phyloP scores from a whole-genome alignment of 805 yeast species.

The Cyberlindnera subsufficiens region DNA sequence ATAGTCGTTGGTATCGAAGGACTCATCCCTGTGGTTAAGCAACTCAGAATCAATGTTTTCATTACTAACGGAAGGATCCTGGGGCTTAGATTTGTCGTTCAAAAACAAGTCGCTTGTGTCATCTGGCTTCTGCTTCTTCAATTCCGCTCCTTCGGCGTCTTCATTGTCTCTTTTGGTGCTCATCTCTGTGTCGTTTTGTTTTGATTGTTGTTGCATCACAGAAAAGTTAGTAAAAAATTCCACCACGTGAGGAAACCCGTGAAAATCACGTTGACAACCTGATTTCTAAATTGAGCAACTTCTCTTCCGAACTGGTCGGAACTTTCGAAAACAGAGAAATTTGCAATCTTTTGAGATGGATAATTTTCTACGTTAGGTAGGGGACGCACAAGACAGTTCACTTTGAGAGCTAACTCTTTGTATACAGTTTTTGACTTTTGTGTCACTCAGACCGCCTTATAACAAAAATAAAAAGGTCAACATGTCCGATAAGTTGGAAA shows the following conservation, averaged over 20 bases:
- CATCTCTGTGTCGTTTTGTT: conserved; percentile 4
- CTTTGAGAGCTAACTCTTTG: too few relatives aligned
- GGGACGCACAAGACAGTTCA: too few relatives aligned
- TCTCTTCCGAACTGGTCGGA: too few relatives aligned
- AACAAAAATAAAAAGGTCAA: neutral
- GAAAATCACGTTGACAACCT: too few relatives aligned
- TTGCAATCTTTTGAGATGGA: conserved; percentile 2
- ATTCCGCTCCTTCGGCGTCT: neutral
- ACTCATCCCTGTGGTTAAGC: conserved; percentile 15
- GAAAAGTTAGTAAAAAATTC: conserved; percentile 8
- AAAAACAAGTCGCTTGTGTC: neutral
- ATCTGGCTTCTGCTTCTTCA: conserved; percentile 2
- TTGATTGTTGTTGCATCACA: conserved; percentile 1
- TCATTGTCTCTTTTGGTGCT: conserved; percentile 1
- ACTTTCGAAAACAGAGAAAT: too few relatives aligned
- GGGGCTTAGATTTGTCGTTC: neutral
- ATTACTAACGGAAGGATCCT: conserved; percentile 6
- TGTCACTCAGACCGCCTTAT: neutral
- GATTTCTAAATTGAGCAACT: too few relatives aligned
- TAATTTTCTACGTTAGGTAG: too few relatives aligned
- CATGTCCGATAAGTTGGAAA: neutral
- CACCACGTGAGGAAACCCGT: conserved; percentile 23
- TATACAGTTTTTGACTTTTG: neutral
- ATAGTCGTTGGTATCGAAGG: neutral
- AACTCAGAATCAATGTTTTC: conserved; percentile 20